Percentiles rank a stretch among this genome's conserved stretches.
These are phyloP conservation scores for Nicotiana tomentosiformis DNA, from an alignment of 257 asterid species.

Conservation along the genomic window DNA sequence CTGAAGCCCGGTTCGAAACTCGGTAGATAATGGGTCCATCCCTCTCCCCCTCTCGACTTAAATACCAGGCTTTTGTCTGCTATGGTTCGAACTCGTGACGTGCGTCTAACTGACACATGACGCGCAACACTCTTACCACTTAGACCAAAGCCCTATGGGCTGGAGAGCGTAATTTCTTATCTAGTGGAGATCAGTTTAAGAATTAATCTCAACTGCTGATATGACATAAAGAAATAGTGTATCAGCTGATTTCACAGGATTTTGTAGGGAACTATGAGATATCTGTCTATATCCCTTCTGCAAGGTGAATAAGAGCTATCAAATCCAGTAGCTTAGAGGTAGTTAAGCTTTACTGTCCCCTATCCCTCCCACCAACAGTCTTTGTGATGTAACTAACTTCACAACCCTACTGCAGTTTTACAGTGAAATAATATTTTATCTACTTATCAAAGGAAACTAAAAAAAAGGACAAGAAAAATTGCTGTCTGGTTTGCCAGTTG, in stretches of 20 bases:
- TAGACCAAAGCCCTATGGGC: neutral
- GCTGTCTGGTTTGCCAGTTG: neutral
- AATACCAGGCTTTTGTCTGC: neutral
- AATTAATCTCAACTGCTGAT: neutral
- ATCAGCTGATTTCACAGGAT: neutral
- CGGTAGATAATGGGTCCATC: neutral
- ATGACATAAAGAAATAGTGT: neutral
- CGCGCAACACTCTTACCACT: neutral
- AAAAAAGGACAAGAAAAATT: neutral
- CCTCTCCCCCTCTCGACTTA: neutral
- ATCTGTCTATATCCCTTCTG: neutral
- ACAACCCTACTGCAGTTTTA: neutral
- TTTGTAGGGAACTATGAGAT: neutral
- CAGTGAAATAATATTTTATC: neutral
- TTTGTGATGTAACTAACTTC: neutral
- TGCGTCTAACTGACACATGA: neutral
- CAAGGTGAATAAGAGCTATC: neutral
- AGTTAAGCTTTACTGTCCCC: neutral
- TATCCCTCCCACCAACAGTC: no score
- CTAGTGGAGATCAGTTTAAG: conserved; percentile 1
- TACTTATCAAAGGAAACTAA: neutral
- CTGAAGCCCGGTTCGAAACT: neutral
- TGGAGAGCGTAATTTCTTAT: neutral
- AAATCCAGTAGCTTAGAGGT: neutral
- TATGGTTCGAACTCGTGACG: neutral